Base-by-base conservation (phyloP, 2,329 filamentous ascomycete species). In the Aureobasidium sp. region DNA sequence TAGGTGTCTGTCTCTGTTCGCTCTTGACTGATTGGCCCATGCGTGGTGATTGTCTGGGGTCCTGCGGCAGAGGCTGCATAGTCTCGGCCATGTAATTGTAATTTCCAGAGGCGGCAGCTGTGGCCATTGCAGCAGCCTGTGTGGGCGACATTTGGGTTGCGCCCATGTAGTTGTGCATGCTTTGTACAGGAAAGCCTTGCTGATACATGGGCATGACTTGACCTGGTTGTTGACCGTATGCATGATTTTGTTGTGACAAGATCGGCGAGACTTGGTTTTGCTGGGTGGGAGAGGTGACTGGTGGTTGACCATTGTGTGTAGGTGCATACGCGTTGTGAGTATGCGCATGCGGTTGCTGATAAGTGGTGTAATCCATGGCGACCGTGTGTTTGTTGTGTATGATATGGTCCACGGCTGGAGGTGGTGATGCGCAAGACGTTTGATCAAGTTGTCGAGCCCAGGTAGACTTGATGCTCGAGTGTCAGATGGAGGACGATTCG, bases 81-180 rank as follows among this genome's bases (percentile, higher is more conserved):
- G 80, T 77, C 69, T 78, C 82, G 47, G 84, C 74, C 71, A 90
- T 81, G 60, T 85, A 84, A 29, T 49, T 47, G 27, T 42, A 61
- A 86, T 86, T 58, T 35, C 91, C 90, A 5, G 90, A 90, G 10
- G 91, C 91, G 1, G 91, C 90, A 16, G 91, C 91, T 1, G 90
- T 95, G 19, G 86, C 90, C 32, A 55, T 55, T 88, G 95, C 93
- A 55, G 90, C 90, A 45, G 91, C 90, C 12, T 90, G 90, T 21
- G 48, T 51, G 4, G 48, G 48, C 22, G 48, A 51, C 48, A 51
- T 51, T 69, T 95, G 88, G 41, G 90, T 88, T 17, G 85, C 81
- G 29, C 85, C 85, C 71, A 91, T 88, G 55, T 95, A 95, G 19
- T 72, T 73, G 56, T 76, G 74, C 81, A 95, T 89, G 63, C 78